Evolutionary conservation across 108 stramenopile genomes (phyloP), one percentile per base, ranked within the genome.

Genomic region (Nitzschia putrida): DNA sequence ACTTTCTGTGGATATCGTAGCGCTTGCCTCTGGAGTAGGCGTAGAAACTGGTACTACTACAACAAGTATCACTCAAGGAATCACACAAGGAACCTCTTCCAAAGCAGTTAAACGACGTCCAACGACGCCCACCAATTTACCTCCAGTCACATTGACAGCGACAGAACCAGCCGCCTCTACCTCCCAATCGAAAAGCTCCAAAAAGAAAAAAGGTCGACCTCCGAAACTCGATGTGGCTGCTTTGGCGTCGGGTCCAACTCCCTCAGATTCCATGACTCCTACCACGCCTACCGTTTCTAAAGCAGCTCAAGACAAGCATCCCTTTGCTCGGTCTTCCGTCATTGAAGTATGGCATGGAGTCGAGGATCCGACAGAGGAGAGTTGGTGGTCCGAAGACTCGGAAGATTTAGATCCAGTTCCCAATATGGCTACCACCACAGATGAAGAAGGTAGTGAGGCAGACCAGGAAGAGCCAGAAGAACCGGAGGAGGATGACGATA

Each of bases 251-350:
- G 29, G 29, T 34, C 29, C 29, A 1, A 34, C 29, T 4, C 29
- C 29, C 29, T 34, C 29, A 4, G 29, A 34, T 4, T 1, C 58
- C 16, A 59, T 37, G 13, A 37, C 58, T 2, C 12, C 38, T 40
- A 26, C 38, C 3, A 68, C 45, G 3, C 23, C 54, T 21, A 38
- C 66, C 11, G 58, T 39, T 3, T 42, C 63, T 21, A 55, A 54
- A 25, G 42, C 72, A 0, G 74, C 64, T 8, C 85, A 86, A 55
- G 94, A 95, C 61, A 57, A 74, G 10, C 94, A 95, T 74, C 94
- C 94, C 10, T 95, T 75, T 56, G 75, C 83, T n/a, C 88, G 94
- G 20, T 86, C 88, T 16, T 78, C 84, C 68, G 89, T 95, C 42
- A 92, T 95, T 73, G 91, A 92, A 76, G 94, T 95, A 0, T 63